A percentile compares a stretch with the other conserved stretches of the same genome.
These are phyloP conservation scores for Chaetomidium leptoderma DNA, from an alignment of 495 filamentous ascomycete genomes.

Conservation along the genomic window DNA sequence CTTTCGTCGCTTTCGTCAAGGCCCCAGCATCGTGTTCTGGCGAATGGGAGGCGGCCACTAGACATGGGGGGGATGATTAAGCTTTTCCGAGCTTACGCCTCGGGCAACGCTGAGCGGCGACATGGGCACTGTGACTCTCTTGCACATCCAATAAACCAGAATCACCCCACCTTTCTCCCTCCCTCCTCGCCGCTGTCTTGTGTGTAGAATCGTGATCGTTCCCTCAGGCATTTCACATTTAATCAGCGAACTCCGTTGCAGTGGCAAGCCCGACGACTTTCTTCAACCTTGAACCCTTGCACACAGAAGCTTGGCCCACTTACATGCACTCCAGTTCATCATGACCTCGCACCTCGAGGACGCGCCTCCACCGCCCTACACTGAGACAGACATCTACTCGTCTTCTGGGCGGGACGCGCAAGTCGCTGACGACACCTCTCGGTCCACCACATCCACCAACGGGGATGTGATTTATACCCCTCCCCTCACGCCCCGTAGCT, in stretches of 20 bases:
- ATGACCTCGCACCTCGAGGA: slow-evolving; percentile 31
- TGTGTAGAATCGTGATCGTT: neutral
- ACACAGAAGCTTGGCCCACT: neutral
- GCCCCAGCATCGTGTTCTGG: neutral
- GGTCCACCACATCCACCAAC: slow-evolving; percentile 33
- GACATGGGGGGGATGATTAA: slow-evolving; percentile 14
- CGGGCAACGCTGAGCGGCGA: neutral
- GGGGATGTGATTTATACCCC: slow-evolving; percentile 46
- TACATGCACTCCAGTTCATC: slow-evolving; percentile 5
- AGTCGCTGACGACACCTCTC: slow-evolving; percentile 23
- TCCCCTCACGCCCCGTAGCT: slow-evolving; percentile 39
- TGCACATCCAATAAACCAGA: slow-evolving; percentile 14
- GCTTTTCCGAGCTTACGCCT: slow-evolving; percentile 15
- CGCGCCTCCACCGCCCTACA: slow-evolving; percentile 47
- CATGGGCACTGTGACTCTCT: slow-evolving; percentile 9
- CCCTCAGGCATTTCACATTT: neutral
- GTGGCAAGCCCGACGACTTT: slow-evolving; percentile 4
- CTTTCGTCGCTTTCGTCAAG: slow-evolving; percentile 15
- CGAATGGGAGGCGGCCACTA: slow-evolving; percentile 17
- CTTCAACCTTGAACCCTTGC: neutral
- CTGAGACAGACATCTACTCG: slow-evolving; percentile 47
- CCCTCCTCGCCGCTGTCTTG: neutral
- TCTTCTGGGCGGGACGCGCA: slow-evolving; percentile 25
- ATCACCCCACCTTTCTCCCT: slow-evolving; percentile 10
- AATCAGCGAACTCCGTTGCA: neutral